A percentile compares a stretch with the other conserved stretches of the same genome.
Conservation (phyloP, 768 basidiomycete species). For the Pleurotus sapidus region DNA sequence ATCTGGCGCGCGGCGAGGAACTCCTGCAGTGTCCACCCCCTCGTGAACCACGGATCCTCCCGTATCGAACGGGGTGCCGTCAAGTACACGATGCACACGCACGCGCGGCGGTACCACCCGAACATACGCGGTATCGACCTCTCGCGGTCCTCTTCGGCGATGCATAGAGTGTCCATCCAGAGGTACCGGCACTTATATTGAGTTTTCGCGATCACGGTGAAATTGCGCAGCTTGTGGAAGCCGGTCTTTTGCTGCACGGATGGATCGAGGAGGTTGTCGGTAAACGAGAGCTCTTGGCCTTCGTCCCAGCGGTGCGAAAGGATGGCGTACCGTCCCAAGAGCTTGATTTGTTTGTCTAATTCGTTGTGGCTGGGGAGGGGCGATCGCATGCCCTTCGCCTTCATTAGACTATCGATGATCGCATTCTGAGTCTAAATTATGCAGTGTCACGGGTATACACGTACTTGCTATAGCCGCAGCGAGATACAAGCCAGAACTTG, state of each 20-base stretch:
- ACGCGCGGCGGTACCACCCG: neutral
- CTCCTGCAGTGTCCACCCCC: neutral
- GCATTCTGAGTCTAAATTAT: too few species aligned
- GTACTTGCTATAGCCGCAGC: too few species aligned
- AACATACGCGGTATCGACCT: neutral
- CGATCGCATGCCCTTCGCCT: too few species aligned
- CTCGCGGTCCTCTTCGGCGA: neutral
- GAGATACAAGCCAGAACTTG: too few species aligned
- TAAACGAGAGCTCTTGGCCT: neutral
- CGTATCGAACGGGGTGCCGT: neutral
- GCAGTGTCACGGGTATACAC: too few species aligned
- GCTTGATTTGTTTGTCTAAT: too few species aligned
- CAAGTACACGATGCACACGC: neutral
- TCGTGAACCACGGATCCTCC: neutral
- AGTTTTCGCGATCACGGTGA: too few species aligned
- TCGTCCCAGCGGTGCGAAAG: neutral
- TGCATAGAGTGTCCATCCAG: neutral
- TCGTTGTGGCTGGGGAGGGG: too few species aligned
- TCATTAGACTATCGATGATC: too few species aligned
- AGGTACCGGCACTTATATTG: neutral
- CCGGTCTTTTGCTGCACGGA: neutral
- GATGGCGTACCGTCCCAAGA: neutral
- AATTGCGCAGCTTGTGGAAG: neutral
- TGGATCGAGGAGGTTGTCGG: neutral
- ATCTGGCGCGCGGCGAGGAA: neutral